Percentiles rank a stretch among this genome's conserved stretches.
phyloP scores from a whole-genome alignment of 192 early-diverging fungal species.

The Coemansia sp. region DNA sequence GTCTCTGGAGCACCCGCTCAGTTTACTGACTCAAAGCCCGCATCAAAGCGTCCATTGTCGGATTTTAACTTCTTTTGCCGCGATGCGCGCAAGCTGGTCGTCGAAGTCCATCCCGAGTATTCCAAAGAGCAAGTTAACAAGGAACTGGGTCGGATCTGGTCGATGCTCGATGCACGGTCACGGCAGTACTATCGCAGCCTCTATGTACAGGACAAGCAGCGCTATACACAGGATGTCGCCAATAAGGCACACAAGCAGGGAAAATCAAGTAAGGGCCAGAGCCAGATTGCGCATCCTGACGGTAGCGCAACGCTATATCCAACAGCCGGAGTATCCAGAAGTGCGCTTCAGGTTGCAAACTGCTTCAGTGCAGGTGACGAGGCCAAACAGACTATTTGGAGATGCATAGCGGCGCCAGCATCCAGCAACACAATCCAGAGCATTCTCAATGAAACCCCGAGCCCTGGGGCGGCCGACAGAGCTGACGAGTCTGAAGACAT shows the following conservation, averaged over 20 bases:
- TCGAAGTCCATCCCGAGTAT: slow-evolving; percentile 36
- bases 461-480: slow-evolving; percentile 3
- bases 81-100: slow-evolving; percentile 46
- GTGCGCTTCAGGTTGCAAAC: neutral
- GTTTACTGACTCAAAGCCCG: slow-evolving; percentile 3
- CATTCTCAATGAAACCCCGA: slow-evolving; percentile 17
- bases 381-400: slow-evolving; percentile 20
- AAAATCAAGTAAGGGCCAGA: neutral
- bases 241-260: neutral
- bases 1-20: neutral
- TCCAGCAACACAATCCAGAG: slow-evolving; percentile 31
- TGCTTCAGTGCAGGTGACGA: neutral
- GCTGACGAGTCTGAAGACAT: slow-evolving; percentile 14
- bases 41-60: slow-evolving; percentile 40
- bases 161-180: slow-evolving; percentile 24
- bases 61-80: slow-evolving; percentile 53
- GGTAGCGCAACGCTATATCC: neutral
- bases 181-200: slow-evolving; percentile 43
- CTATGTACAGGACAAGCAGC: slow-evolving; percentile 39
- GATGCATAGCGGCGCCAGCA: slow-evolving; percentile 6
- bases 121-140: slow-evolving; percentile 51
- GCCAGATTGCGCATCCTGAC: neutral
- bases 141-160: slow-evolving; percentile 49
- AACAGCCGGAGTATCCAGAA: neutral
- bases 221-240: slow-evolving; percentile 23